phyloP scores from a whole-genome alignment of 2,329 filamentous ascomycete species.

The Cucurbitaria berberidis region DNA sequence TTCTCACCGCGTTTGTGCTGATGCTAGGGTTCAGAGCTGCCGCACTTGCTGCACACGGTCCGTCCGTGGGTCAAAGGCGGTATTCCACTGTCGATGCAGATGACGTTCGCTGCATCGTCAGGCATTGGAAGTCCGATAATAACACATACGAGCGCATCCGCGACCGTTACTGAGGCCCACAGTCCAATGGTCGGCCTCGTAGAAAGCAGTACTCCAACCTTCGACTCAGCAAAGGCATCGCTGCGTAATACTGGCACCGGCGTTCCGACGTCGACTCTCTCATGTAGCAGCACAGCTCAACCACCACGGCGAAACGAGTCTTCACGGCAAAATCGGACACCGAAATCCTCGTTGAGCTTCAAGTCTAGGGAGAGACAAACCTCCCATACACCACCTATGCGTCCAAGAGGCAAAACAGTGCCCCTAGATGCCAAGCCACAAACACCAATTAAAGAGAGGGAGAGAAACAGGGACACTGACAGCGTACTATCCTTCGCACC shows the following conservation, averaged over 20 bases:
- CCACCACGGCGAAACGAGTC: not conserved
- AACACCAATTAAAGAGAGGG: not conserved
- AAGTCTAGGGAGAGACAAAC: slow-evolving; percentile 13
- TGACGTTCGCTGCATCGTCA: slow-evolving; percentile 9
- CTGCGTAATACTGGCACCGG: not conserved
- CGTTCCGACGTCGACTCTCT: slow-evolving; percentile 1
- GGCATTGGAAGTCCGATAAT: slow-evolving; percentile 8
- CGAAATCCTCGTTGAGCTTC: slow-evolving; percentile 15
- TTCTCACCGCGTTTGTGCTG: slow-evolving; percentile 27
- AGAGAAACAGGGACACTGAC: slow-evolving; percentile 17
- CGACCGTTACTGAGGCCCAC: not conserved
- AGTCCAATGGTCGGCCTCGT: slow-evolving; percentile 17
- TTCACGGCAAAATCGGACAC: slow-evolving; percentile 12
- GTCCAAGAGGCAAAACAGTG: slow-evolving; percentile 27
- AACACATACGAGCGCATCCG: not conserved
- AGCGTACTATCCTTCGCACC: slow-evolving; percentile 34
- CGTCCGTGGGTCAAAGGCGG: slow-evolving; percentile 40
- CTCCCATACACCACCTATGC: slow-evolving; percentile 20
- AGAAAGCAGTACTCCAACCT: not conserved
- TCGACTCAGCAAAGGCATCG: not conserved
- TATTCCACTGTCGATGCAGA: slow-evolving; percentile 22
- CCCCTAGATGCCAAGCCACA: not conserved
- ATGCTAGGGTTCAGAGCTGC: slow-evolving; percentile 25
- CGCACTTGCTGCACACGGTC: slow-evolving; percentile 27
- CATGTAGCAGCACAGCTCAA: not conserved